Base-by-base conservation (phyloP, 1,139 yeast species). In the Nakaseomyces glabratus region DNA sequence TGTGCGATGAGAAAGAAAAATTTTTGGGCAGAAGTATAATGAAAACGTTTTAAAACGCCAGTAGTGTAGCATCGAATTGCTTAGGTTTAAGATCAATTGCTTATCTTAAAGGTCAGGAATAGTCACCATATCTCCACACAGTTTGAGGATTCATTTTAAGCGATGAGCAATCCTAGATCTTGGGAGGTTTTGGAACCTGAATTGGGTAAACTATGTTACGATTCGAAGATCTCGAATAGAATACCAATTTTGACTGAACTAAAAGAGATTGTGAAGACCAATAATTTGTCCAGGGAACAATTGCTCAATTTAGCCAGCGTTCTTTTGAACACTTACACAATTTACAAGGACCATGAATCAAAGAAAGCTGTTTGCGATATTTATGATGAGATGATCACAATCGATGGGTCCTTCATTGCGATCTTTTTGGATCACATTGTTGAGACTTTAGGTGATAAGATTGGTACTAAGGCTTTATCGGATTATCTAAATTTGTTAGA, bases 301-400 rank as follows among this genome's bases (percentile, higher is more conserved):
- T 39, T 51, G 22, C 35, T 38, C 19, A 37, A 39, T 28, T 39
- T 56, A 8, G 47, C 55, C 9, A 20, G 38, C n/a, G 40, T 35
- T 11, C 50, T 69, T 35, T 58, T 72, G 39, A 58, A 60, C 34
- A 71, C 77, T 16, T 52, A 40, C 34, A 35, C 39, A 9, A 63
- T 60, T 46, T 69, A 66, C 44, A 70, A 63, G 42, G 81, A 76
- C 48, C 44, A 60, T 6, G 58, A 57, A 37, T 71, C 79, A 11
- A 62, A 76, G 39, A 49, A 53, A 30, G 57, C 60, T 34, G 68
- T 71, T 4, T 42, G 60, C 20, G 44, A 49, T n/a, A 57, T 66
- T 6, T 63, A 75, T 38, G 49, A 55, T 12, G 48, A 54, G 11
- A 55, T 72, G 21, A 45, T 69, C 2, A 39, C 40, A 2, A 37